Base-by-base conservation (phyloP, 179 eudicot species). In the Dionaea muscipula region DNA sequence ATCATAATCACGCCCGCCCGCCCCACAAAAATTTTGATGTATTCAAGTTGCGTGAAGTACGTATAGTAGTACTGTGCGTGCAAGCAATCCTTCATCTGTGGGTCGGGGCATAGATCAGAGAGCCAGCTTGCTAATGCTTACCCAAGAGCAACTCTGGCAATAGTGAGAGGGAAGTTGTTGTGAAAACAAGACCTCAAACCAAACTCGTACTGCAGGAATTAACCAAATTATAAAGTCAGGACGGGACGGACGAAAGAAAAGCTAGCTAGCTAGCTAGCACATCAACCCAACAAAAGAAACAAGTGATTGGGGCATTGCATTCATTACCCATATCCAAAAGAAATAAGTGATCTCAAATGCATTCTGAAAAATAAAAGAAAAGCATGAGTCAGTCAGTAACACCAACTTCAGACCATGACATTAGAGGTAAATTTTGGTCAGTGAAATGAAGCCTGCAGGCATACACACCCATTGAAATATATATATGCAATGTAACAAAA, bases 281-380 rank as follows among this genome's bases (percentile, higher is more conserved):
- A n/a, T n/a, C n/a, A n/a, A n/a, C n/a, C n/a, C n/a, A n/a, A n/a
- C n/a, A n/a, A n/a, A n/a, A n/a, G n/a, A n/a, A n/a, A n/a, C n/a
- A n/a, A n/a, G n/a, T n/a, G n/a, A n/a, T n/a, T n/a, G n/a, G n/a
- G n/a, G n/a, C n/a, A n/a, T n/a, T n/a, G n/a, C n/a, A n/a, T n/a
- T n/a, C 35, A 16, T 65, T 78, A 88, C 96, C 91, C 74, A 64
- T 58, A 77, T 81, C 94, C 94, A 85, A 24, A 82, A 56, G 78
- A 85, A 80, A 62, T 73, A 75, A 12, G 94, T 85, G 35, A 88
- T 77, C 74, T 88, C 91, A 31, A 88, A 85, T 35, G 96, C 90
- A 48, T 88, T 88, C 96, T 87, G 94, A 16, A 66, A 26, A 51
- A 17, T 24, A 59, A 58, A 49, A 33, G 19, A 7, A 43, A 22